These are phyloP conservation scores for Porogramme epimiltina DNA, from an alignment of 1,284 basidiomycete genomes.

Conservation along the genomic window DNA sequence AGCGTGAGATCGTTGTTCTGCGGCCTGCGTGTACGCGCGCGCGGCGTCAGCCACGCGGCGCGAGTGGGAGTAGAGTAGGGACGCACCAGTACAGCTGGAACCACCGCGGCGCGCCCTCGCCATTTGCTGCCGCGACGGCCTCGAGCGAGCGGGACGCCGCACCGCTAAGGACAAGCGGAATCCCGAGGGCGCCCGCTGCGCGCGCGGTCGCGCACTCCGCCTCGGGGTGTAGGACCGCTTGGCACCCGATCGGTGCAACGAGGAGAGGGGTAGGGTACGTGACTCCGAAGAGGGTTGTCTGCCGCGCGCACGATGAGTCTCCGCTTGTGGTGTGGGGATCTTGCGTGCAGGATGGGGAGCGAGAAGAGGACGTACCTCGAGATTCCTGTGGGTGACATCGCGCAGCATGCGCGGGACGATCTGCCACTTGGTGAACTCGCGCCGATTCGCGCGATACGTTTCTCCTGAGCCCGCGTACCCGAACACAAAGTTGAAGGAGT, in stretches of 20 bases:
- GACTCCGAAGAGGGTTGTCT: constrained; percentile 53
- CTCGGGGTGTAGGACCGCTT: constrained; percentile 61
- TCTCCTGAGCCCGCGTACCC: constrained; percentile 62
- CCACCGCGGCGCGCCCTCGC: constrained; percentile 59
- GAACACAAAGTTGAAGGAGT: constrained; percentile 61
- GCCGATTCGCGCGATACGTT: constrained; percentile 59
- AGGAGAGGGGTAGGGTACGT: constrained; percentile 65
- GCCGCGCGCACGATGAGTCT: no score
- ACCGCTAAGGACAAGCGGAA: constrained; percentile 76
- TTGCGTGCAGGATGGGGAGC: background rate
- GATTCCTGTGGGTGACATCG: constrained; percentile 61
- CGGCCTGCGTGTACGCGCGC: constrained; percentile 43
- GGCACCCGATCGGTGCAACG: constrained; percentile 76
- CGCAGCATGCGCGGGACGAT: constrained; percentile 80
- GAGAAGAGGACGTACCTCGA: constrained; percentile 48
- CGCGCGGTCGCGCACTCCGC: constrained; percentile 71
- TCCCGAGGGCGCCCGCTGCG: constrained; percentile 62
- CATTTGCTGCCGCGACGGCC: constrained; percentile 68
- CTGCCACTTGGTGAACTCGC: constrained; percentile 58
- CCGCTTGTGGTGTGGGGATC: background rate
- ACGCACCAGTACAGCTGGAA: constrained; percentile 80
- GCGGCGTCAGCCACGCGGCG: no score
- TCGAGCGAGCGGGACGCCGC: constrained; percentile 74
- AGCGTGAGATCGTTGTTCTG: constrained; percentile 59
- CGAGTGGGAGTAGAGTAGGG: background rate